Evolutionary conservation across 129 eudicot genomes (phyloP).

Genomic region (Artemisia tridentata): DNA sequence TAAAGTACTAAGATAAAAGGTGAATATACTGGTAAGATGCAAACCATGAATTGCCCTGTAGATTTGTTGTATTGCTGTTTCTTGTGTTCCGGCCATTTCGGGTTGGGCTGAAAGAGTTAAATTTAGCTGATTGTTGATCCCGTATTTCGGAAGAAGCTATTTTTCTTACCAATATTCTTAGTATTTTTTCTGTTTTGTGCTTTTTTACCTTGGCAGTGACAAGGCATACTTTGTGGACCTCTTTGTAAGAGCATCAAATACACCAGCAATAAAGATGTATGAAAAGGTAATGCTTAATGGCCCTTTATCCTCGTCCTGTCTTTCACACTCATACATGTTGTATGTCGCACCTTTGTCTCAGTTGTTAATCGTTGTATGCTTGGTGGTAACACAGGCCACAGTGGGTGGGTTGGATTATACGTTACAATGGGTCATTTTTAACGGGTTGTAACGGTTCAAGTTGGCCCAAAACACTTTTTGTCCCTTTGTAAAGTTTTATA

Average conservation of each 20-base stretch:
- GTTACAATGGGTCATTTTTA: background rate
- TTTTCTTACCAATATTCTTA: conserved; percentile 17
- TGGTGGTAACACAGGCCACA: background rate
- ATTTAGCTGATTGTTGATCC: background rate
- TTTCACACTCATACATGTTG: conserved; percentile 1
- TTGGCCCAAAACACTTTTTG: background rate
- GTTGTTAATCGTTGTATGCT: background rate
- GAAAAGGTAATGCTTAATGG: conserved; percentile 68
- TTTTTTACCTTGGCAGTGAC: conserved; percentile 51
- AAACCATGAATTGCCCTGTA: background rate
- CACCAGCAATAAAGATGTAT: conserved; percentile 98
- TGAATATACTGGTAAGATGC: background rate
- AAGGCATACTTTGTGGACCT: conserved; percentile 96
- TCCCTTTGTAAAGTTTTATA: background rate
- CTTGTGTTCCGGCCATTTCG: background rate
- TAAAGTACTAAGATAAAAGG: no score
- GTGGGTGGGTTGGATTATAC: background rate
- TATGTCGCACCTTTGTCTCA: background rate
- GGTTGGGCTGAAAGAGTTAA: background rate
- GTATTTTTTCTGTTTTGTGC: background rate
- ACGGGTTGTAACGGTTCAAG: background rate
- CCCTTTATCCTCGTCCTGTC: background rate
- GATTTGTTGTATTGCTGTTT: background rate
- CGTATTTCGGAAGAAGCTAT: background rate
- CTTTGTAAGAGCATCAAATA: conserved; percentile 97